Base-by-base conservation (phyloP, 305 asterid genomes). In the Solanum hybrid region DNA sequence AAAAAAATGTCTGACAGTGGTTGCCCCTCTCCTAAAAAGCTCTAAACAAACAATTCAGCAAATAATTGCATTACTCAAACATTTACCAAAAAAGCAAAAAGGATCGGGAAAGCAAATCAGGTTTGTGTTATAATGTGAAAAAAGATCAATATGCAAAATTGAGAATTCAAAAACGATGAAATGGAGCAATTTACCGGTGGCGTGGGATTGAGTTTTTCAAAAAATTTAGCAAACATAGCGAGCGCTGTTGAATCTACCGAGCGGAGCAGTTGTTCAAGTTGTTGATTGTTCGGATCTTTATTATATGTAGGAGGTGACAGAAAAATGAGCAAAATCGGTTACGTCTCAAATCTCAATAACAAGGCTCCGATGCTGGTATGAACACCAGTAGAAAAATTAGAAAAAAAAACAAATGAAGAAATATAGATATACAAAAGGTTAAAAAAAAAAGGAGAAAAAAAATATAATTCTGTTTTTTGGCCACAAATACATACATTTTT, bases 161-260 rank as follows among this genome's bases (percentile, higher is more conserved):
- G 34, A 7, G 13, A 78, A 87, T 14, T 88, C 27, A 85, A 80
- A 35, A 51, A 24, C 2, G 37, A 14, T 17, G 89, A 42, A n/a
- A 88, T 84, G 24, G 85, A 24, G 75, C 26, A 90, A 92, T 86
- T 91, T 90, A 95, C 98, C 98, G 88, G 88, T 29, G 92, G 89
- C 51, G 89, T 73, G 36, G 92, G 90, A 60, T 60, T 37, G 91
- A 93, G 90, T 78, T 91, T 94, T 8, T 90, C 94, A 87, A 93
- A 93, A 66, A 94, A 90, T 90, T 96, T 96, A 20, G 94, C 92
- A 72, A 92, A 91, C 97, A 96, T 95, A 17, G 26, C 86, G 80
- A 17, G 26, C 80, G 86, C 6, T 9, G 7, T 81, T 9, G 26
- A 81, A 42, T 37, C 22, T 14, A 56, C 56, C 14, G n/a, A 13